Evolutionary conservation across 306 rosid genomes (phyloP).

Genomic region (Spatholobus suberectus): DNA sequence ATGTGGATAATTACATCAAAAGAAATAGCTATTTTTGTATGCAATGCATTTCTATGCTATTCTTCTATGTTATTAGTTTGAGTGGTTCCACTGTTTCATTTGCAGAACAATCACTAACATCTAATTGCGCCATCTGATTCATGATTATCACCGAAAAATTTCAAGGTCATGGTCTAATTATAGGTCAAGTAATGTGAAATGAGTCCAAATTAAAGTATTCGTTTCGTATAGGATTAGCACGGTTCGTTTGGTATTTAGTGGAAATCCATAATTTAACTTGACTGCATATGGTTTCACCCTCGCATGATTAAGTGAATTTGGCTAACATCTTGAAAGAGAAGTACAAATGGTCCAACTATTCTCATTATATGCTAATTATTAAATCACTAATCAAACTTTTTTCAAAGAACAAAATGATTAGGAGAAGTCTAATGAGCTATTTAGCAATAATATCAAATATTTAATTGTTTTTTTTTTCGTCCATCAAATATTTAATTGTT

Average conservation of each 20-base stretch:
- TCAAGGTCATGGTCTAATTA: not conserved
- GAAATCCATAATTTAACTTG: not conserved
- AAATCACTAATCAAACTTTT: not conserved
- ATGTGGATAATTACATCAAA: not conserved
- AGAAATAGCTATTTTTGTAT: not conserved
- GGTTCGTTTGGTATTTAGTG: not conserved
- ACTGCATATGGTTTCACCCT: not conserved
- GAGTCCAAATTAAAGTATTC: not conserved
- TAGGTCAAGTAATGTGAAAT: not conserved
- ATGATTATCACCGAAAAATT: not conserved
- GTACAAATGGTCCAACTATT: not conserved
- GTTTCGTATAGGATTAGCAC: not conserved
- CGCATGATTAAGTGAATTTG: constrained; percentile 12
- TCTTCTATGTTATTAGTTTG: not conserved
- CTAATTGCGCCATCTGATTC: not conserved
- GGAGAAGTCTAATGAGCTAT: not conserved
- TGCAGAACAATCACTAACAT: not conserved
- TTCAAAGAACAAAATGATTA: not conserved
- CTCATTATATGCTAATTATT: not conserved
- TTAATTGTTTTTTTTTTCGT: not conserved
- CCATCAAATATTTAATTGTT: not conserved
- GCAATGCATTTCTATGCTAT: not conserved
- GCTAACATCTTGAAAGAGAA: constrained; percentile 9
- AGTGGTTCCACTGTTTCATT: not conserved
- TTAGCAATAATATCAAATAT: not conserved